Evolutionary conservation across 371 early-diverging fungal genomes (phyloP).

Genomic region (Lichtheimia hyalospora): DNA sequence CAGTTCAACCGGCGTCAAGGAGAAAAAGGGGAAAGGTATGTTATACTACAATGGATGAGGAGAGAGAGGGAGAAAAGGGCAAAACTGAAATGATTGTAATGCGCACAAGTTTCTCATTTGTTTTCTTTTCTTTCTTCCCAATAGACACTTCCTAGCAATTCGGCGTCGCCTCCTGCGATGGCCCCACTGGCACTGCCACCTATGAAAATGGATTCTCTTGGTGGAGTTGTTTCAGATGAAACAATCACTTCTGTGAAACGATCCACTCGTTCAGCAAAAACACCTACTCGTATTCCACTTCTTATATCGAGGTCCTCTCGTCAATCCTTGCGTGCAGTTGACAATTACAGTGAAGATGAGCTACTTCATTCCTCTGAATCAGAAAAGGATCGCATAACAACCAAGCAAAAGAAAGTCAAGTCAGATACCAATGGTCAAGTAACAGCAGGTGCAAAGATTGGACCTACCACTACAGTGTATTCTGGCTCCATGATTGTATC

Average conservation of each 20-base stretch:
- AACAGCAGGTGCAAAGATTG: constrained; percentile 17
- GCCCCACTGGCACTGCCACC: constrained; percentile 44
- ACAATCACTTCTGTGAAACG: constrained; percentile 1
- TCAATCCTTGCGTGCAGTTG: constrained; percentile 7
- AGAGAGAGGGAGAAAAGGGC: constrained; percentile 20
- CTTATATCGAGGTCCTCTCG: constrained; percentile 21
- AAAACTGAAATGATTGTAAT: constrained; percentile 23
- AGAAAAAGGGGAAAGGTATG: constrained; percentile 51
- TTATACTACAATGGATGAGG: constrained; percentile 1
- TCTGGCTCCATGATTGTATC: constrained; percentile 17
- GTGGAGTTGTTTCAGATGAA: constrained; percentile 18
- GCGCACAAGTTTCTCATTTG: constrained; percentile 16
- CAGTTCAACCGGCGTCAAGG: constrained; percentile 8
- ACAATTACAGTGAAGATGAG: constrained; percentile 21
- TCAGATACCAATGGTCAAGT: neutral
- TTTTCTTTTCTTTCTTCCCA: neutral
- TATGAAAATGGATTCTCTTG: constrained; percentile 47
- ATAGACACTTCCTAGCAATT: constrained; percentile 47
- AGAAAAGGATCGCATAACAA: constrained; percentile 13
- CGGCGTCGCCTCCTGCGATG: constrained; percentile 34
- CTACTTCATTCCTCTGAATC: constrained; percentile 10
- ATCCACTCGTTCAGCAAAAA: constrained; percentile 20
- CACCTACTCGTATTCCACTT: constrained; percentile 33
- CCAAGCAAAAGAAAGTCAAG: neutral
- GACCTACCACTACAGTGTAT: constrained; percentile 23